These are phyloP conservation scores for Xylaria bambusicola DNA, from an alignment of 495 filamentous ascomycete genomes.

Conservation along the genomic window DNA sequence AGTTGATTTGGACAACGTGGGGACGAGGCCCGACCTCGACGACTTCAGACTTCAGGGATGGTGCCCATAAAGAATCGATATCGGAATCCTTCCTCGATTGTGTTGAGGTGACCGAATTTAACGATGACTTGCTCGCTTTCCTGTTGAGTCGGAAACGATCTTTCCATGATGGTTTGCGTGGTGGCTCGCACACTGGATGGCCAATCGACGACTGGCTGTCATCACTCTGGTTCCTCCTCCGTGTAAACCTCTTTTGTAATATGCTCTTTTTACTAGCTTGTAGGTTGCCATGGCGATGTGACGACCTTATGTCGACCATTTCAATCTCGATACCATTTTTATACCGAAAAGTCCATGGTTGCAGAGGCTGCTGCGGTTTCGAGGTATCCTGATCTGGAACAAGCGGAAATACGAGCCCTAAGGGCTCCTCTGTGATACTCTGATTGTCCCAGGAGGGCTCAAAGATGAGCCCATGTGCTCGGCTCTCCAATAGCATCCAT, in stretches of 20 bases:
- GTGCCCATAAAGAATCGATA: constrained; percentile 11
- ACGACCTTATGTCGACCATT: constrained; percentile 19
- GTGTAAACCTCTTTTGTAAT: constrained; percentile 1
- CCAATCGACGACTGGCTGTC: not conserved
- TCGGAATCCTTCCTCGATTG: constrained; percentile 3
- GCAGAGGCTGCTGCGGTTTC: constrained; percentile 7
- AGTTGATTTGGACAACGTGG: constrained; percentile 18
- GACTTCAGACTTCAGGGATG: constrained; percentile 2
- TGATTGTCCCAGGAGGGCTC: constrained; percentile 17
- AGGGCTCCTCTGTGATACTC: constrained; percentile 13
- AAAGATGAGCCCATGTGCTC: constrained; percentile 16
- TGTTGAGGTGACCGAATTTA: not conserved
- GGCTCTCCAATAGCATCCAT: constrained; percentile 39
- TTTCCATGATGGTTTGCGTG: constrained; percentile 9
- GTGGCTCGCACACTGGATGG: not conserved
- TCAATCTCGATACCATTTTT: constrained; percentile 18
- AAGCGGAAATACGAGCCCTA: constrained; percentile 16
- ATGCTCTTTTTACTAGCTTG: constrained; percentile 14
- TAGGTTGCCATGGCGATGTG: constrained; percentile 19
- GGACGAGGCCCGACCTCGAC: constrained; percentile 14
- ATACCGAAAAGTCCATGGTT: constrained; percentile 18
- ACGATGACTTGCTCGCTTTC: constrained; percentile 7
- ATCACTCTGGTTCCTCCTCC: constrained; percentile 4
- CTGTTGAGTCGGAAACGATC: constrained; percentile 12
- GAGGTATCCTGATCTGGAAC: constrained; percentile 10